Percentiles rank a stretch among this genome's conserved stretches.
Evolutionary conservation across 345 rosid genomes (phyloP).

Genomic region (Salix purpurea): DNA sequence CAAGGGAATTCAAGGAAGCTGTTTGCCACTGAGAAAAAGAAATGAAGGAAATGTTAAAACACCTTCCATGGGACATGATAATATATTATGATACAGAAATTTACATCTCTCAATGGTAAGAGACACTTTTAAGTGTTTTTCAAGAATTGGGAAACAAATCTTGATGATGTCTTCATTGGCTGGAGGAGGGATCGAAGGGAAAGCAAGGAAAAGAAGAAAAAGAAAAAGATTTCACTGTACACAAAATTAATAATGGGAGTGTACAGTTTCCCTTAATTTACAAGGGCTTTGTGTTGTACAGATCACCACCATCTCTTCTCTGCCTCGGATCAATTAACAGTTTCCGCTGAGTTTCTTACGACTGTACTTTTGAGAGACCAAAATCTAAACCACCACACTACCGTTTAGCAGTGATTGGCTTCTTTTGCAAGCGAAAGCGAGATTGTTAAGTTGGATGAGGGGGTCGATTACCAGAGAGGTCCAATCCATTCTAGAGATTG

Average conservation of each 20-base stretch:
- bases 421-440: not conserved
- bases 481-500: not conserved
- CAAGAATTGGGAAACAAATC: not conserved
- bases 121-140: not conserved
- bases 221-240: slow-evolving; percentile 31
- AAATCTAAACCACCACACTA: not conserved
- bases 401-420: not conserved
- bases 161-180: not conserved
- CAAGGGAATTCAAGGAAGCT: not conserved
- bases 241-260: slow-evolving; percentile 28
- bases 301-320: slow-evolving; percentile 4
- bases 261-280: slow-evolving; percentile 26
- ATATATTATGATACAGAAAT: not conserved
- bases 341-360: slow-evolving; percentile 2
- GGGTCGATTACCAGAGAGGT: slow-evolving; percentile 7
- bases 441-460: not conserved
- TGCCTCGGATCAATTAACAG: slow-evolving; percentile 21
- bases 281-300: slow-evolving; percentile 9
- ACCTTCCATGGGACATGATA: not conserved
- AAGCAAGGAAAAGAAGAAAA: not conserved
- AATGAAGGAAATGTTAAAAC: not conserved
- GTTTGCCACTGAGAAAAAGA: not conserved
- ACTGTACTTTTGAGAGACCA: not conserved
- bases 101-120: not conserved
- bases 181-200: too few relatives aligned